Conservation (phyloP, 2,329 filamentous ascomycete genomes). For the Phyllosticta citriasiana region DNA sequence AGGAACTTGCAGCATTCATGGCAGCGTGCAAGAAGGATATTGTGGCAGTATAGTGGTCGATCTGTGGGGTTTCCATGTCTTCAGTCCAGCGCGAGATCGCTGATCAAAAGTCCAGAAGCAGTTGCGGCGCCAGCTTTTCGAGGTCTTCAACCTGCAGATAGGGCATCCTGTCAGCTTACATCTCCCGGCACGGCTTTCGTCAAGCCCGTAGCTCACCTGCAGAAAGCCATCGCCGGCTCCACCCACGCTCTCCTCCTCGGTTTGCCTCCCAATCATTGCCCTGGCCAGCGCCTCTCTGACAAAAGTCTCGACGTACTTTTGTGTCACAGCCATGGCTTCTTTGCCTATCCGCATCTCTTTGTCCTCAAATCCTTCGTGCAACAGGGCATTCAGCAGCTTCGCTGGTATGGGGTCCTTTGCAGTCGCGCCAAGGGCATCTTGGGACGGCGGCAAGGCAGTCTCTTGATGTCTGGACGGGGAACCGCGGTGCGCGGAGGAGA, state of each 20-base stretch:
- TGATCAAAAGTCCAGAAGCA: constrained; percentile 72
- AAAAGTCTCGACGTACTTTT: constrained; percentile 85
- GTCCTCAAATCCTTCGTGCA: constrained; percentile 68
- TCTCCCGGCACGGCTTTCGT: constrained; percentile 33
- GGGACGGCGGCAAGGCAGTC: constrained; percentile 7
- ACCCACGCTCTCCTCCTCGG: constrained; percentile 26
- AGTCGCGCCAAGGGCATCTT: constrained; percentile 8
- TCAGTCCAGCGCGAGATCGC: neutral
- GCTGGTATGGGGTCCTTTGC: constrained; percentile 48
- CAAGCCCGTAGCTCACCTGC: constrained; percentile 40
- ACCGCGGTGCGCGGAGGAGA: neutral
- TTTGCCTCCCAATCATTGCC: constrained; percentile 57
- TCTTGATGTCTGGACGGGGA: neutral
- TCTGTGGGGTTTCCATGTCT: neutral
- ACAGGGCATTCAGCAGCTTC: constrained; percentile 62
- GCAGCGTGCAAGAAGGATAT: neutral
- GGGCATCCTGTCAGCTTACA: neutral
- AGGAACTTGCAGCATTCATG: neutral
- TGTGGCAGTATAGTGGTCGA: neutral
- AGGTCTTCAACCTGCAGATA: constrained; percentile 65
- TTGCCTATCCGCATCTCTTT: constrained; percentile 63
- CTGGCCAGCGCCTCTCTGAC: constrained; percentile 79
- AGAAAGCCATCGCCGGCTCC: constrained; percentile 50
- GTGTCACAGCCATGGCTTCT: constrained; percentile 66
- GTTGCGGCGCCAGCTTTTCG: constrained; percentile 75